phyloP scores from a whole-genome alignment of 768 basidiomycete species.

The Lepiota brunneoincarnata region DNA sequence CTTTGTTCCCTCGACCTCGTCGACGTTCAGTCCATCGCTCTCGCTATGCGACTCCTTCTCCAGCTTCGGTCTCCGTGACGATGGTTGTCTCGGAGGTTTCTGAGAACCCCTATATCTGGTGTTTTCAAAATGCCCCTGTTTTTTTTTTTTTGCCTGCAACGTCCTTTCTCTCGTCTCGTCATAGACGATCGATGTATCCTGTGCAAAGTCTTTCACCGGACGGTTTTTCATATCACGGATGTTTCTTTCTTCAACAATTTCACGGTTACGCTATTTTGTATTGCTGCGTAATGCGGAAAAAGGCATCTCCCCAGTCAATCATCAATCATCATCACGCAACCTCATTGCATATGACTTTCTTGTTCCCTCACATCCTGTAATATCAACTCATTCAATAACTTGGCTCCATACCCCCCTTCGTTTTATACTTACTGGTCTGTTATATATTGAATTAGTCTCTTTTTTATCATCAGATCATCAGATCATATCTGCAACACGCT shows the following conservation, averaged over 20 bases:
- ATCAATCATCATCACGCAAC: background rate
- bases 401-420: background rate
- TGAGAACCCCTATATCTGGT: constrained; percentile 15
- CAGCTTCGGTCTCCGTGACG: constrained; percentile 29
- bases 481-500: background rate
- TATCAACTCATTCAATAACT: background rate
- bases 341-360: constrained; percentile 3
- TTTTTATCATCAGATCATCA: background rate
- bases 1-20: background rate
- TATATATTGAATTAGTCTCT: background rate
- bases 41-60: constrained; percentile 10
- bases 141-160: too few species aligned
- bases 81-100: constrained; percentile 45
- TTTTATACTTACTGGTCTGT: background rate
- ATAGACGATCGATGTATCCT: background rate
- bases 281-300: constrained; percentile 5
- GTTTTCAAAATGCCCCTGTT: constrained; percentile 5
- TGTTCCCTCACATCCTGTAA: background rate
- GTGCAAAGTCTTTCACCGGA: background rate
- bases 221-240: constrained; percentile 4
- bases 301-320: background rate
- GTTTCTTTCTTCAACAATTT: background rate
- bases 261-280: constrained; percentile 7
- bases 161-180: background rate
- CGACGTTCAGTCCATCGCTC: background rate